phyloP scores from a whole-genome alignment of 1,284 basidiomycete genomes.

The Cryptococcus amylolentus region DNA sequence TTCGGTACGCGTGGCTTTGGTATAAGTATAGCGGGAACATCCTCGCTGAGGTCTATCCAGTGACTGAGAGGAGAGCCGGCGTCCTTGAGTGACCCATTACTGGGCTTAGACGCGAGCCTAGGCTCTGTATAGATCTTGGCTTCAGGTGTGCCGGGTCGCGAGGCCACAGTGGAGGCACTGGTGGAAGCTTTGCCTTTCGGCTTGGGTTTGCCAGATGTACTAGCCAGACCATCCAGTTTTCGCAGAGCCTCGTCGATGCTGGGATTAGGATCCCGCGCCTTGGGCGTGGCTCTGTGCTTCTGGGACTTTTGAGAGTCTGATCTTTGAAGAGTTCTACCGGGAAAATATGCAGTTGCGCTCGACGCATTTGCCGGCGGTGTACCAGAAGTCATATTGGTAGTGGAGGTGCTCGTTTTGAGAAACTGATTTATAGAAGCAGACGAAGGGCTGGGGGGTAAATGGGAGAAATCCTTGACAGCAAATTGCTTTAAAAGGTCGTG shows the following conservation, averaged over 20 bases:
- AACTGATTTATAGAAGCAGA: conserved; percentile 78
- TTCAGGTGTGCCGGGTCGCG: conserved; percentile 68
- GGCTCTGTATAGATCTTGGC: conserved; percentile 53
- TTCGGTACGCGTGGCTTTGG: conserved; percentile 5
- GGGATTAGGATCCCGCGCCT: conserved; percentile 56
- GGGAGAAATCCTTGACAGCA: conserved; percentile 67
- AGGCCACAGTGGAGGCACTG: conserved; percentile 52
- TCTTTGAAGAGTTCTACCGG: conserved; percentile 53
- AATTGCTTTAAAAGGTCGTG: conserved; percentile 53
- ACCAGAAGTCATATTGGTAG: conserved; percentile 38
- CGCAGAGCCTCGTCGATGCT: conserved; percentile 86
- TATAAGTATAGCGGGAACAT: conserved; percentile 17
- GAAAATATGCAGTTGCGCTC: conserved; percentile 29
- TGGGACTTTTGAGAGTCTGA: conserved; percentile 18
- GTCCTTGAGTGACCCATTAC: conserved; percentile 18
- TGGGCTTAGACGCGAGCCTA: conserved; percentile 12
- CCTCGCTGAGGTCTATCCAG: conserved; percentile 36
- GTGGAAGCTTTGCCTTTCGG: conserved; percentile 44
- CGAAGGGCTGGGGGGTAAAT: conserved; percentile 80
- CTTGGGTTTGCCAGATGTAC: conserved; percentile 58
- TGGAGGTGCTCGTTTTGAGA: conserved; percentile 58
- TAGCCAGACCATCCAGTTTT: conserved; percentile 84
- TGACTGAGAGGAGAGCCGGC: conserved; percentile 29
- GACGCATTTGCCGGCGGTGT: conserved; percentile 18
- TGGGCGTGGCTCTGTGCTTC: conserved; percentile 5